Base-by-base conservation (phyloP, 495 filamentous ascomycete genomes). In the Penicillium robsamsonii region DNA sequence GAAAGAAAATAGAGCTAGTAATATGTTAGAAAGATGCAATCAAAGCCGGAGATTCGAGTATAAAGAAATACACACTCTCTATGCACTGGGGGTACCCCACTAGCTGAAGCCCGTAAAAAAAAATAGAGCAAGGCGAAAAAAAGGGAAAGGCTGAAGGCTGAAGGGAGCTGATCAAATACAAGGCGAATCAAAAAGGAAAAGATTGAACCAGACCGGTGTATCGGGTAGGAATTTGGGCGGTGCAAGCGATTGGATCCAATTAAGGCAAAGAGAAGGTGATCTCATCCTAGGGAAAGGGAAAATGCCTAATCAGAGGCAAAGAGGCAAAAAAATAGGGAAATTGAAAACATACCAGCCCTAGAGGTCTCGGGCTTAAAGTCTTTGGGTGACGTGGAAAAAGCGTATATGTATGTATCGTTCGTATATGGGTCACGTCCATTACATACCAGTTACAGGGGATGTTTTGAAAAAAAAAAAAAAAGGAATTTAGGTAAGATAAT, bases 291-390 rank as follows among this genome's bases (percentile, higher is more conserved):
- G 49, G 37, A 30, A 45, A 51, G 45, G 38, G 46, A 33, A 60
- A 50, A 30, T 24, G 20, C 20, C 40, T 46, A 62, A 56, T 40
- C 31, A 35, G 43, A 59, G 44, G 24, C 38, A 40, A 44, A 60
- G 53, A 60, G 57, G 59, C 46, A 42, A 57, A 50, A 58, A 55
- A 46, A 43, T 60, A 55, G 13, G 52, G 55, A 46, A 53, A 62
- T 60, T 57, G 45, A 57, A 63, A 63, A 60, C 53, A 56, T 56
- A 35, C 42, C 43, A 41, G 38, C 46, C 49, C 44, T 22, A 22
- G 25, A 46, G 50, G 44, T 56, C 55, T 56, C 60, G 61, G 61
- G 56, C 38, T 62, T 56, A 55, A 67, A 53, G 35, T 47, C 58
- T 57, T 47, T 52, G 24, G 47, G 45, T 45, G 54, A 45, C 52